Evolutionary conservation across 164 flowering plant genomes (phyloP).

Genomic region (Aristolochia contorta): DNA sequence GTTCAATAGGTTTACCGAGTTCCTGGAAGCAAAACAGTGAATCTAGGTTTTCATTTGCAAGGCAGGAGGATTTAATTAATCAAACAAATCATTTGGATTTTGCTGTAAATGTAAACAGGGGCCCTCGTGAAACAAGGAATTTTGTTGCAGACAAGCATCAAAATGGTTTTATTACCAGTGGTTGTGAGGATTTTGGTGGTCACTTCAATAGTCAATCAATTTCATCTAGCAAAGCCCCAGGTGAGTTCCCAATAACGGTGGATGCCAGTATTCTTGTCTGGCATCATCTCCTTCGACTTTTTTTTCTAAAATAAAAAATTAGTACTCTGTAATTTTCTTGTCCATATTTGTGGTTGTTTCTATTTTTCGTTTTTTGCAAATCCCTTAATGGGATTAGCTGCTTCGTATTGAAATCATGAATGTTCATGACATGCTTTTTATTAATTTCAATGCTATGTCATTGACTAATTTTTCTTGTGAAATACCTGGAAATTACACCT

Average conservation of each 20-base stretch:
- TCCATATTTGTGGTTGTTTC: too few relatives aligned
- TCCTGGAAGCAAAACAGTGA: conserved; percentile 28
- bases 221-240: conserved; percentile 2
- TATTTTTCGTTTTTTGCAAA: too few relatives aligned
- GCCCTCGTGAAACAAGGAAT: conserved; percentile 16
- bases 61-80: conserved; percentile 27
- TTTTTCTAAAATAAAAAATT: too few relatives aligned
- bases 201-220: conserved; percentile 7
- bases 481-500: too few relatives aligned
- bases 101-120: conserved; percentile 11
- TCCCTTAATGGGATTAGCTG: too few relatives aligned
- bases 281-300: too few relatives aligned
- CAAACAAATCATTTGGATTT: conserved; percentile 16
- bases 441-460: too few relatives aligned
- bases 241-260: background rate
- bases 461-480: too few relatives aligned
- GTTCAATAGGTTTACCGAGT: conserved; percentile 16
- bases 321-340: too few relatives aligned
- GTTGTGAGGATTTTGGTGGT: conserved; percentile 13
- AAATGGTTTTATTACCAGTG: conserved; percentile 11
- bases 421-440: too few relatives aligned
- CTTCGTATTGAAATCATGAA: too few relatives aligned
- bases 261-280: too few relatives aligned
- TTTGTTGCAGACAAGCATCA: conserved; percentile 14
- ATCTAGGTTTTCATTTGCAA: conserved; percentile 45